These are phyloP conservation scores for Endothia cerciana DNA, from an alignment of 2,329 filamentous ascomycete genomes.

Conservation along the genomic window DNA sequence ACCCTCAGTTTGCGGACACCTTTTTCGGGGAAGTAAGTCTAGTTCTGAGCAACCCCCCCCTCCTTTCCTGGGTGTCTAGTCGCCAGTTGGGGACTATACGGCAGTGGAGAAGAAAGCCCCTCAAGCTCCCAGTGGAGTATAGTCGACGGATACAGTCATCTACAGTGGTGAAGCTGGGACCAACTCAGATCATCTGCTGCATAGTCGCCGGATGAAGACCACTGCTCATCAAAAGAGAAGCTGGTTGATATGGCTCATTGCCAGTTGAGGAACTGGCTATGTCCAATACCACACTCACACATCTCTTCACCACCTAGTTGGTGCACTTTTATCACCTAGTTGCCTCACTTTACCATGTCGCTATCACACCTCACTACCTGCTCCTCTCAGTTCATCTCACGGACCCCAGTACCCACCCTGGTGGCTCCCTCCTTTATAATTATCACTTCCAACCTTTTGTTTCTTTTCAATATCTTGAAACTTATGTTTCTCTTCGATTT, in stretches of 20 bases:
- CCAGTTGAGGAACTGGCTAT: background rate
- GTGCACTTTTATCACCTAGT: too few relatives aligned
- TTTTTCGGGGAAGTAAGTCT: slow-evolving; percentile 27
- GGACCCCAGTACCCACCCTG: too few relatives aligned
- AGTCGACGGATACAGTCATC: background rate
- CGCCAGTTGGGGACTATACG: background rate
- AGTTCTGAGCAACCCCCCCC: too few relatives aligned
- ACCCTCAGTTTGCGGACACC: slow-evolving; percentile 13
- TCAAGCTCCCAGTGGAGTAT: background rate
- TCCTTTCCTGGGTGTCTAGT: too few relatives aligned
- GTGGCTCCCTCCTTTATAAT: too few relatives aligned
- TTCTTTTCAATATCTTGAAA: too few relatives aligned
- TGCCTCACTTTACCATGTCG: too few relatives aligned
- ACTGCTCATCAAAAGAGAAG: background rate
- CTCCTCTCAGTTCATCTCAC: too few relatives aligned
- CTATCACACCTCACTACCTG: too few relatives aligned
- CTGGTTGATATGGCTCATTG: background rate
- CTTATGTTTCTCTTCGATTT: too few relatives aligned
- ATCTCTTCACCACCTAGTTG: background rate
- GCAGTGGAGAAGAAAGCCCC: background rate
- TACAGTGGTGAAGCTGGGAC: background rate
- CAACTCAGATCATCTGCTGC: background rate
- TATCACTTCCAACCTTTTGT: too few relatives aligned
- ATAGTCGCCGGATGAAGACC: background rate
- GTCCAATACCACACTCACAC: background rate